A percentile compares a stretch with the other conserved stretches of the same genome.
Evolutionary conservation across 1,284 basidiomycete genomes (phyloP).

Genomic region (Malassezia slooffiae): DNA sequence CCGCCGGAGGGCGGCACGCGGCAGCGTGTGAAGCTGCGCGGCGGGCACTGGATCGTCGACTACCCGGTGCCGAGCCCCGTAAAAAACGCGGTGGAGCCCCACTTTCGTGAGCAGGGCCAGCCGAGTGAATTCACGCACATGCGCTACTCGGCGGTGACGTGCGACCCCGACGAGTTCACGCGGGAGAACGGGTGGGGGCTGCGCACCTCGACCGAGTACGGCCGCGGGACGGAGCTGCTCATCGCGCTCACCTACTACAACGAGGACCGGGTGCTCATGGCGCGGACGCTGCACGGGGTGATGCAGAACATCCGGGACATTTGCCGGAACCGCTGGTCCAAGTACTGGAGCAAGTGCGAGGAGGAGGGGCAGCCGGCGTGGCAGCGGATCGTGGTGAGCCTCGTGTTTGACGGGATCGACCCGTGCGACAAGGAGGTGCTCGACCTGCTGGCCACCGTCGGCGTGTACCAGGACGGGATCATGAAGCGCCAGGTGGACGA

Average conservation of each 20-base stretch:
- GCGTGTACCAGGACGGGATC: constrained; percentile 57
- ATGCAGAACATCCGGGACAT: constrained; percentile 98
- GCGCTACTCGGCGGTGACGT: constrained; percentile 67
- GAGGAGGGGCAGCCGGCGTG: constrained; percentile 67
- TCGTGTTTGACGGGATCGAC: constrained; percentile 85
- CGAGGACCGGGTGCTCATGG: constrained; percentile 78
- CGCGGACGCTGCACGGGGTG: constrained; percentile 71
- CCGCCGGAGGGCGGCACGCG: constrained; percentile 49
- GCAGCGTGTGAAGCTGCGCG: constrained; percentile 76
- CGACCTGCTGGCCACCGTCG: constrained; percentile 47
- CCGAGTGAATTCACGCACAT: constrained; percentile 75
- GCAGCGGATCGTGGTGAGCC: constrained; percentile 77
- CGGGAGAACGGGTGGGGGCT: constrained; percentile 62
- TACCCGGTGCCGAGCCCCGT: constrained; percentile 73
- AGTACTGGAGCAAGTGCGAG: constrained; percentile 59
- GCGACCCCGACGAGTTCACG: constrained; percentile 82
- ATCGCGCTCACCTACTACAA: constrained; percentile 61
- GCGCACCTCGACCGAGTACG: constrained; percentile 67
- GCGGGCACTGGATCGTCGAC: constrained; percentile 49
- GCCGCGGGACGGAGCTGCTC: constrained; percentile 79
- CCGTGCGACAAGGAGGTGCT: constrained; percentile 71
- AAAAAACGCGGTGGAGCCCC: constrained; percentile 69
- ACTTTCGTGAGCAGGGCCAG: constrained; percentile 52
- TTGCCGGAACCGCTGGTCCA: constrained; percentile 85
- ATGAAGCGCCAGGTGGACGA: constrained; percentile 86